phyloP scores from a whole-genome alignment of 202 grass and related monocot species.

The Carex arenaria region DNA sequence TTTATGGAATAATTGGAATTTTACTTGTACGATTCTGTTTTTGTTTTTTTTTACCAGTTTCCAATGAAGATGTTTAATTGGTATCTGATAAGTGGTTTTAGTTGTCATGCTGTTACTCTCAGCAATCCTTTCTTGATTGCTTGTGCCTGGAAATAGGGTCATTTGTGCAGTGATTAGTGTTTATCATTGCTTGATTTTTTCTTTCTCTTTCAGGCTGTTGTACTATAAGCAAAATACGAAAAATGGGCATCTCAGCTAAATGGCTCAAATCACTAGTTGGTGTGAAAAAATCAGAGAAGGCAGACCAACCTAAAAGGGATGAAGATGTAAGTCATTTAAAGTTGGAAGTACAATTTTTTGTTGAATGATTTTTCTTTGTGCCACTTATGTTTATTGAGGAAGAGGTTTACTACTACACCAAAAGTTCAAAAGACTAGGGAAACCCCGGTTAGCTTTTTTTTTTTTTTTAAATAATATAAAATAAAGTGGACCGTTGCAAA shows the following conservation, averaged over 20 bases:
- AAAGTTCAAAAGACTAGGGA: not conserved
- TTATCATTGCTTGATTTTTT: not conserved
- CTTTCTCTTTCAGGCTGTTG: slow-evolving; percentile 9
- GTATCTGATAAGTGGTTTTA: not conserved
- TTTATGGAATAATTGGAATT: not conserved
- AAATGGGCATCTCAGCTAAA: slow-evolving; percentile 82
- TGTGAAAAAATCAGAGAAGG: slow-evolving; percentile 59
- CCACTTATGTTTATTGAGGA: slow-evolving; percentile 1
- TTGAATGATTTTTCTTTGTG: slow-evolving; percentile 9
- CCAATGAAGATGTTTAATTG: not conserved
- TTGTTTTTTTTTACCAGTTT: not conserved
- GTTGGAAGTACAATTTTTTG: slow-evolving; percentile 1
- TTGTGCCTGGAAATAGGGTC: not conserved
- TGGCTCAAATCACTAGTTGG: slow-evolving; percentile 83
- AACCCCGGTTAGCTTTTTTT: not conserved
- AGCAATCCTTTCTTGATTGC: not conserved
- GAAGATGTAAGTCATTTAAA: slow-evolving; percentile 32
- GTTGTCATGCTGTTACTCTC: not conserved
- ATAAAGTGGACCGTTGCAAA: not conserved
- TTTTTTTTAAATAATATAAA: not conserved
- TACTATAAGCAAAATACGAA: slow-evolving; percentile 2
- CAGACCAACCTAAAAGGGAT: slow-evolving; percentile 33
- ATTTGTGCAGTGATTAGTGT: not conserved
- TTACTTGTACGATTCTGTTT: not conserved
- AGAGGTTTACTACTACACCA: not conserved